A percentile compares a stretch with the other conserved stretches of the same genome.
Evolutionary conservation across 1,284 basidiomycete species (phyloP).

Genomic region (Lignosus rhinocerotis): DNA sequence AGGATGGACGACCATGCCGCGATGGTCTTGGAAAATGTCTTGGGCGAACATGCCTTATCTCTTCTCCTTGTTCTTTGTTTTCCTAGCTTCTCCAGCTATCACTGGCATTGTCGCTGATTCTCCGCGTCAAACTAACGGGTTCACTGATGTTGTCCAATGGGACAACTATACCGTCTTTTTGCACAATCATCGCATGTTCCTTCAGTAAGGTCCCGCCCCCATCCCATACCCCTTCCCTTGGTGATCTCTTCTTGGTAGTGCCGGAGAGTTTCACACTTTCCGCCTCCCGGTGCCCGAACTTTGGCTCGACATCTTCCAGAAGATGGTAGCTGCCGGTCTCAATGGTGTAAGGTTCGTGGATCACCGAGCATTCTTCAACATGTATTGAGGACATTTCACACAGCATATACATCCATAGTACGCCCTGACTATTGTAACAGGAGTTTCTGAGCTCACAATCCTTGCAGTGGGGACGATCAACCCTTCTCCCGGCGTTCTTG

Average conservation of each 20-base stretch:
- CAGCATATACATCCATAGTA: slow-evolving; percentile 64
- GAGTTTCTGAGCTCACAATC: not conserved
- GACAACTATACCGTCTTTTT: slow-evolving; percentile 35
- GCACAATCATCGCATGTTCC: slow-evolving; percentile 39
- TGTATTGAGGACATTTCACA: not conserved
- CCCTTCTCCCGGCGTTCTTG: slow-evolving; percentile 71
- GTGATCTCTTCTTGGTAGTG: slow-evolving; percentile 32
- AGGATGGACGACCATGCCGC: not conserved
- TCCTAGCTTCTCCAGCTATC: not conserved
- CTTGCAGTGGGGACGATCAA: slow-evolving; percentile 60
- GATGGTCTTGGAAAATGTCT: not conserved
- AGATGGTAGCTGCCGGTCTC: slow-evolving; percentile 79
- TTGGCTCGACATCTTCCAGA: slow-evolving; percentile 84
- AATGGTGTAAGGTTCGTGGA: slow-evolving; percentile 52
- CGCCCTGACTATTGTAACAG: not conserved
- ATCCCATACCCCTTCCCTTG: not conserved
- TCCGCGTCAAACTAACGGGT: slow-evolving; percentile 31
- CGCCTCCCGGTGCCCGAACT: slow-evolving; percentile 76
- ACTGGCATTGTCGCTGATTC: slow-evolving; percentile 24
- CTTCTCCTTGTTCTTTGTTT: not conserved
- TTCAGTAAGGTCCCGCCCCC: slow-evolving; percentile 42
- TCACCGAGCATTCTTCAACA: not conserved
- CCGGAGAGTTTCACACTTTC: slow-evolving; percentile 84
- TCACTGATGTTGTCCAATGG: slow-evolving; percentile 34
- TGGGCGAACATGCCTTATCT: not conserved